A percentile compares a stretch with the other conserved stretches of the same genome.
phyloP scores from a whole-genome alignment of 2,329 filamentous ascomycete genomes.

The Teratosphaeriaceae sp. region DNA sequence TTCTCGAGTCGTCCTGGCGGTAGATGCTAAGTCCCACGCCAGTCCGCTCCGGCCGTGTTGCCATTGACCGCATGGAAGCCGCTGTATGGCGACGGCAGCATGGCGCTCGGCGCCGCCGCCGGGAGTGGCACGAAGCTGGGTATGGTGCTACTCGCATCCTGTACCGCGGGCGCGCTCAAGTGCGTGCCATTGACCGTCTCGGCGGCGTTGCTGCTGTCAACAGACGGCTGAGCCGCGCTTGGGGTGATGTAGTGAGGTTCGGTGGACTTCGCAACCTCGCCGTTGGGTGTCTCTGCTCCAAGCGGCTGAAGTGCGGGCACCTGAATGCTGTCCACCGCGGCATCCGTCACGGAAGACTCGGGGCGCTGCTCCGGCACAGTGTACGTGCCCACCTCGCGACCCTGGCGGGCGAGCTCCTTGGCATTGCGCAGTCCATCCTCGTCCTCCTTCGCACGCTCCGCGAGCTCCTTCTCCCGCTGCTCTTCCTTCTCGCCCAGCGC shows the following conservation, averaged over 20 bases:
- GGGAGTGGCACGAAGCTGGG: not conserved
- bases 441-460: constrained; percentile 21
- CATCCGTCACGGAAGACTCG: not conserved
- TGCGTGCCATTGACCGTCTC: no score
- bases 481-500: constrained; percentile 28
- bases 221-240: no score
- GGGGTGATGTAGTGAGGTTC: no score
- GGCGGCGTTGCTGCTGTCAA: no score
- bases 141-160: no score
- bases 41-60: not conserved
- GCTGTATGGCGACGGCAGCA: not conserved
- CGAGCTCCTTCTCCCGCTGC: constrained; percentile 24
- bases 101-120: not conserved
- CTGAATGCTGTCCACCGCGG: not conserved
- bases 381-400: constrained; percentile 18
- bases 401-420: constrained; percentile 23
- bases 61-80: constrained; percentile 12
- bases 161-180: no score
- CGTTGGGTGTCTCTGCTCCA: no score
- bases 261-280: no score
- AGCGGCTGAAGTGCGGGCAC: no score
- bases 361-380: constrained; percentile 2
- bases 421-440: constrained; percentile 26
- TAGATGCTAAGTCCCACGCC: not conserved
- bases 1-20: no score